These are phyloP conservation scores for Lagerstroemia speciosa DNA, from an alignment of 345 rosid genomes.

Conservation along the genomic window DNA sequence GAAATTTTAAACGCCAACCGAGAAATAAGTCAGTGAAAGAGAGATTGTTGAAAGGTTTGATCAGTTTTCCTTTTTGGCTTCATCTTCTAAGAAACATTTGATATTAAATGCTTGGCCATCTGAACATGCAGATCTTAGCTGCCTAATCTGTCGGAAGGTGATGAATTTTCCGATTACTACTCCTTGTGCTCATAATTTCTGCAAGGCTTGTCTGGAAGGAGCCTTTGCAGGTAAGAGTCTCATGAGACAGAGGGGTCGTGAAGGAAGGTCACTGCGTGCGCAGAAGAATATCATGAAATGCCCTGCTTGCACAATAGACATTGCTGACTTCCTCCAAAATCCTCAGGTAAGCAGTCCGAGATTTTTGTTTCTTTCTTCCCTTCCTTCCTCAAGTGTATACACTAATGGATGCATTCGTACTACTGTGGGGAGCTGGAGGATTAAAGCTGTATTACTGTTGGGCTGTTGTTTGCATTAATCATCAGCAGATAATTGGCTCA, in stretches of 20 bases:
- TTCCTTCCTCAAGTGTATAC: no score
- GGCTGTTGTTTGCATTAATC: no score
- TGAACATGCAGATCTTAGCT: slow-evolving; percentile 32
- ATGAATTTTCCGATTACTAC: slow-evolving; percentile 60
- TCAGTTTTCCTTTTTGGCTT: background rate
- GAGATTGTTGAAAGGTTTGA: slow-evolving; percentile 33
- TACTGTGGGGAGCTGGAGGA: no score
- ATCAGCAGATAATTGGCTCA: no score
- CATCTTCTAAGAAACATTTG: background rate
- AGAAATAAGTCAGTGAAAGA: slow-evolving; percentile 22
- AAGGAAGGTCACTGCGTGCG: slow-evolving; percentile 39
- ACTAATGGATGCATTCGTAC: no score
- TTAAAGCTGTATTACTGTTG: no score
- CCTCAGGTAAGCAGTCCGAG: slow-evolving; percentile 28
- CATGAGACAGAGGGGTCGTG: slow-evolving; percentile 34
- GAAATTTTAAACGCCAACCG: slow-evolving; percentile 15
- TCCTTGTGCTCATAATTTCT: slow-evolving; percentile 64
- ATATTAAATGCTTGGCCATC: background rate
- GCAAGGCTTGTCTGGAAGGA: slow-evolving; percentile 50
- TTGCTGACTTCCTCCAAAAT: slow-evolving; percentile 47
- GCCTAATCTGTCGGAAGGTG: slow-evolving; percentile 42
- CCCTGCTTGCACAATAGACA: slow-evolving; percentile 50
- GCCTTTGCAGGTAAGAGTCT: slow-evolving; percentile 34
- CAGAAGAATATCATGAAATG: slow-evolving; percentile 54
- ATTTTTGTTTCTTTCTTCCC: background rate